Conservation (phyloP, 73 alveolate species). For the Paramecium sonneborni region DNA sequence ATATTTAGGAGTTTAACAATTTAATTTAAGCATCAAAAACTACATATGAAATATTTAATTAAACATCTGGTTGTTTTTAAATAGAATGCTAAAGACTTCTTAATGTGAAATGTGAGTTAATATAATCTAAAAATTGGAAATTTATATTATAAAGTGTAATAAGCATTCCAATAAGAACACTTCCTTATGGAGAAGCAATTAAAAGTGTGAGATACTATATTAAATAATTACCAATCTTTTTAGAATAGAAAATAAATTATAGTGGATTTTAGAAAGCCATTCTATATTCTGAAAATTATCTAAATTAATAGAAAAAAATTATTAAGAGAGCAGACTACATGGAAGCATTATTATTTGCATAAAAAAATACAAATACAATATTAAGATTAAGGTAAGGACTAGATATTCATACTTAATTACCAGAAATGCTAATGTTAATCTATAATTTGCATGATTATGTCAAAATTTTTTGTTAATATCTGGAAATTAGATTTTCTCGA, state of each 20-base stretch:
- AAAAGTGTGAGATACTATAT: not conserved
- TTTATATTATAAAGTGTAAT: not conserved
- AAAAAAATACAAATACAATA: not conserved
- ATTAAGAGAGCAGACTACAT: not conserved
- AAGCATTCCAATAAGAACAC: not conserved
- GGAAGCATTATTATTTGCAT: not conserved
- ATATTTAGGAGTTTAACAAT: not conserved
- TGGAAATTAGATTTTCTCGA: not conserved
- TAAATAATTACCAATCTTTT: not conserved
- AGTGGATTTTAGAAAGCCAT: constrained; percentile 23
- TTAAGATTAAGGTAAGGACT: constrained; percentile 23
- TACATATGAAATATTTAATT: not conserved
- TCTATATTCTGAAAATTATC: constrained; percentile 29
- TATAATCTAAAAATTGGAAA: constrained; percentile 19
- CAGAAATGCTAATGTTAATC: not conserved
- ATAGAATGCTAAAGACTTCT: not conserved
- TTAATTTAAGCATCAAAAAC: not conserved
- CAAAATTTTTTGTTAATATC: not conserved
- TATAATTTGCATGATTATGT: not conserved
- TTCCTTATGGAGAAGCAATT: constrained; percentile 33
- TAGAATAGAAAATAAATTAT: not conserved
- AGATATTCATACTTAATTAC: not conserved
- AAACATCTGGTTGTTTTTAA: not conserved
- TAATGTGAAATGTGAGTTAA: not conserved
- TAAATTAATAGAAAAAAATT: not conserved